These are phyloP conservation scores for Cyanidioschyzon merolae DNA, from an alignment of 23 red algal species.

Conservation along the genomic window DNA sequence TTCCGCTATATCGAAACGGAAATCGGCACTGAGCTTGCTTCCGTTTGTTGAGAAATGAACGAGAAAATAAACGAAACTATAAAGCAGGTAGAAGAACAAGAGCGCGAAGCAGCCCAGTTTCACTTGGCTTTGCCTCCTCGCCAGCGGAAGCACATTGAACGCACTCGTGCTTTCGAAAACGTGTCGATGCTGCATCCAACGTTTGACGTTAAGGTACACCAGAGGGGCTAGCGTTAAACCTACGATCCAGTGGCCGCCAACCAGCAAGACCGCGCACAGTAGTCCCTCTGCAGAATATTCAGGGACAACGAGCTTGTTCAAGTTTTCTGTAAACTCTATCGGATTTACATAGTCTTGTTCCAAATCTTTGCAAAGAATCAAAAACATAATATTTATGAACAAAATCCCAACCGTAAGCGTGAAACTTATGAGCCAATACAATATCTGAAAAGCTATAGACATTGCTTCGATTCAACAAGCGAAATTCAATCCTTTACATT, in stretches of 20 bases:
- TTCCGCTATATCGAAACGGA: neutral
- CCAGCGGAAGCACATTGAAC: slow-evolving; percentile 48
- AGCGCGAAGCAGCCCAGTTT: slow-evolving; percentile 68
- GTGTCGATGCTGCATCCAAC: slow-evolving; percentile 38
- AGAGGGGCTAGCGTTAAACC: slow-evolving; percentile 54
- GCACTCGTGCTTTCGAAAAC: slow-evolving; percentile 78
- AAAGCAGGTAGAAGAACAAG: slow-evolving; percentile 83
- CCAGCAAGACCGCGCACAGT: slow-evolving; percentile 31
- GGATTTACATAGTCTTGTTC: slow-evolving; percentile 90
- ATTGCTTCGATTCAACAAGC: too few relatives aligned
- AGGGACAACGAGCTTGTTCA: slow-evolving; percentile 62
- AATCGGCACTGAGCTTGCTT: neutral
- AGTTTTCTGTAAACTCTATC: slow-evolving; percentile 73
- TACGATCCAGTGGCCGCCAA: slow-evolving; percentile 40
- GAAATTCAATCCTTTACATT: too few relatives aligned
- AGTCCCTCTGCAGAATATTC: slow-evolving; percentile 47
- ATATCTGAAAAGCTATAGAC: neutral
- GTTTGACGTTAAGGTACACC: slow-evolving; percentile 35
- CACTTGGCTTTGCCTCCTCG: slow-evolving; percentile 34
- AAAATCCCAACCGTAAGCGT: slow-evolving; percentile 47
- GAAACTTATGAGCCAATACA: slow-evolving; percentile 72
- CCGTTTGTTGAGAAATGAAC: neutral
- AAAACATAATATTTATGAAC: slow-evolving; percentile 66
- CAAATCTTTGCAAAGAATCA: slow-evolving; percentile 84
- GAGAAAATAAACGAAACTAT: slow-evolving; percentile 4